phyloP scores from a whole-genome alignment of 441 rosid species.

The Croton setiger region DNA sequence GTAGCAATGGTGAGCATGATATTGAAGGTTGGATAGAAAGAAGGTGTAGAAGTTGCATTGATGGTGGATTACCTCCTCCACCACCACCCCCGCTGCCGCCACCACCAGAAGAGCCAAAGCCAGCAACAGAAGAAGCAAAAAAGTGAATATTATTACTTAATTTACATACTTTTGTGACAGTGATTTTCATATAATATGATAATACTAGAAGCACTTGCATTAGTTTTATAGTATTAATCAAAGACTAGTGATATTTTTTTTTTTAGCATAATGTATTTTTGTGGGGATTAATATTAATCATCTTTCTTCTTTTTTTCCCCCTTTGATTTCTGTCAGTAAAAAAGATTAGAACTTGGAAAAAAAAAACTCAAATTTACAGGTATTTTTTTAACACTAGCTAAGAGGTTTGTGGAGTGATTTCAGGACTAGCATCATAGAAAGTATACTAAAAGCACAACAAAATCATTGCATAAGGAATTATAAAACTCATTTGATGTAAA shows the following conservation, averaged over 20 bases:
- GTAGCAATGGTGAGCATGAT: slow-evolving; percentile 70
- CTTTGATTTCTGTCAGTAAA: not conserved
- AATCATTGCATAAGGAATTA: slow-evolving; percentile 3
- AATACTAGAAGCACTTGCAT: not conserved
- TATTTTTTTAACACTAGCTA: not conserved
- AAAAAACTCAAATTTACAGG: not conserved
- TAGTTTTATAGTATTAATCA: not conserved
- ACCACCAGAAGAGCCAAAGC: slow-evolving; percentile 39
- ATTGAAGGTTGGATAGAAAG: slow-evolving; percentile 91
- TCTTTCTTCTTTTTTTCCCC: not conserved
- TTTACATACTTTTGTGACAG: not conserved
- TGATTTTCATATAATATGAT: not conserved
- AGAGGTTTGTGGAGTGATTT: not conserved
- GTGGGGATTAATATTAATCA: not conserved
- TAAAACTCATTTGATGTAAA: slow-evolving; percentile 16
- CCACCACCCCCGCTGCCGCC: slow-evolving; percentile 32
- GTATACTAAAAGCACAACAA: slow-evolving; percentile 14
- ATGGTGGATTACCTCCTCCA: slow-evolving; percentile 61
- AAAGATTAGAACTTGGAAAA: no score
- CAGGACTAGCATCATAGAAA: slow-evolving; percentile 5
- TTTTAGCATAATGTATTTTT: not conserved
- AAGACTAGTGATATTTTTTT: not conserved
- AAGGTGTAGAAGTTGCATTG: slow-evolving; percentile 82
- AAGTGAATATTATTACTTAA: slow-evolving; percentile 26
- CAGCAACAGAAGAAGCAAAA: slow-evolving; percentile 42